Conservation (phyloP, 2,329 filamentous ascomycete species). For the Epichloe sibirici region DNA sequence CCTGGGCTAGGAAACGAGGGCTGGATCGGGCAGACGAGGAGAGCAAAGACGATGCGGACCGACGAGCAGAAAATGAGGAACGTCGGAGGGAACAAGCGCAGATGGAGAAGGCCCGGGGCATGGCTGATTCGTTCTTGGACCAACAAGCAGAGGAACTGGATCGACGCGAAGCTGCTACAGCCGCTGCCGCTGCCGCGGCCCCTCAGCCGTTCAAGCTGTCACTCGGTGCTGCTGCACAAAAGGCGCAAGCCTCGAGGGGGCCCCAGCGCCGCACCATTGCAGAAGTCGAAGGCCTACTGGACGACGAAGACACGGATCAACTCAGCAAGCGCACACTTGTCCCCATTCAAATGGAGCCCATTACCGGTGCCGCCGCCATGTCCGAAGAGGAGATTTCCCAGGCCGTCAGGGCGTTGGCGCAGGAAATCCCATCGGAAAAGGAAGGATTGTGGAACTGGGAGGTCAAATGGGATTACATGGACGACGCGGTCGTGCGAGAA, state of each 20-base stretch:
- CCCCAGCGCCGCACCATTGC: conserved; percentile 67
- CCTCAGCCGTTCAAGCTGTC: conserved; percentile 86
- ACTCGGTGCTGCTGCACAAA: conserved; percentile 78
- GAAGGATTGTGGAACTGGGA: conserved; percentile 84
- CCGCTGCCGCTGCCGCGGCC: conserved; percentile 19
- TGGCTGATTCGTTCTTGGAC: conserved; percentile 86
- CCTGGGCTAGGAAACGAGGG: conserved; percentile 74
- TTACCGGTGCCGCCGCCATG: conserved; percentile 49
- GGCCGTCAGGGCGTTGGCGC: conserved; percentile 68
- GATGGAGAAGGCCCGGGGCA: conserved; percentile 65
- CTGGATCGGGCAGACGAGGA: conserved; percentile 62
- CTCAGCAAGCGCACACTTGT: conserved; percentile 63
- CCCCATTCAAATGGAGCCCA: conserved; percentile 69
- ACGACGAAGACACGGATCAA: conserved; percentile 80
- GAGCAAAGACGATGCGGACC: conserved; percentile 70
- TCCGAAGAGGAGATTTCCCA: conserved; percentile 79
- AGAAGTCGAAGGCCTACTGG: conserved; percentile 86
- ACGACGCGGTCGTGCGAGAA: conserved; percentile 66
- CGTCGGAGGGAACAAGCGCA: conserved; percentile 55
- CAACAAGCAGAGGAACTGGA: conserved; percentile 69
- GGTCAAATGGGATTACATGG: conserved; percentile 85
- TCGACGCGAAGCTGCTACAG: conserved; percentile 26
- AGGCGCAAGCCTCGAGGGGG: conserved; percentile 42
- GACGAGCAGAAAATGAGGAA: conserved; percentile 66
- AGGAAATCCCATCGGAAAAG: conserved; percentile 80